Evolutionary conservation across 179 eudicot genomes (phyloP).

Genomic region (Vitellaria paradoxa): DNA sequence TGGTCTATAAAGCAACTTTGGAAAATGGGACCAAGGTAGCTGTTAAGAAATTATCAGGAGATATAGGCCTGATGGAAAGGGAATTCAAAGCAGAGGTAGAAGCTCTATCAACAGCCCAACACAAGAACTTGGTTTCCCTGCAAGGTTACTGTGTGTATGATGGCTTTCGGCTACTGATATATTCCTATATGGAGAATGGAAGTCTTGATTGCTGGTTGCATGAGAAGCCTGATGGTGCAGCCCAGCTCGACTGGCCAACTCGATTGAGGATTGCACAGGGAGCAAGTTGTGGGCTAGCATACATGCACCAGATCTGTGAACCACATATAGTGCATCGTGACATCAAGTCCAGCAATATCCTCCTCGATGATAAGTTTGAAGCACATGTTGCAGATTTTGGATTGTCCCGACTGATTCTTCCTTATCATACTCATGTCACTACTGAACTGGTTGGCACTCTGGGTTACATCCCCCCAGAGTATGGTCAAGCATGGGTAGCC

Average conservation of each 20-base stretch:
- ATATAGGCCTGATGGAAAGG: constrained; percentile 23
- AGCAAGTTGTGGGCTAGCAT: constrained; percentile 28
- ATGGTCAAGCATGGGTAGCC: constrained; percentile 29
- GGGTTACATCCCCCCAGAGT: constrained; percentile 36
- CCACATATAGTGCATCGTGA: constrained; percentile 38
- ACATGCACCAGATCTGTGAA: constrained; percentile 31
- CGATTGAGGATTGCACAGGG: constrained; percentile 28
- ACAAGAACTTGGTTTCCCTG: constrained; percentile 23
- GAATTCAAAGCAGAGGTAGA: constrained; percentile 32
- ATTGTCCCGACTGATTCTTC: constrained; percentile 26
- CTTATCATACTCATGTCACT: constrained; percentile 30
- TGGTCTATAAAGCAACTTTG: constrained; percentile 29
- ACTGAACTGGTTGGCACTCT: constrained; percentile 35
- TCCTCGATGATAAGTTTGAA: constrained; percentile 25
- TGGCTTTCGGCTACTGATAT: constrained; percentile 24
- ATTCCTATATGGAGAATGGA: constrained; percentile 34
- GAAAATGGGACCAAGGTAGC: constrained; percentile 28
- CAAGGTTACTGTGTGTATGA: constrained; percentile 29
- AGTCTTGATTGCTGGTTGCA: constrained; percentile 36
- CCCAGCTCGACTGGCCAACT: constrained; percentile 22
- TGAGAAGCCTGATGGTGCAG: constrained; percentile 27
- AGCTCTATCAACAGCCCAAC: constrained; percentile 31
- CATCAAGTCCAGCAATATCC: constrained; percentile 34
- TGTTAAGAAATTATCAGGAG: constrained; percentile 29
- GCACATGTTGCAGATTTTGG: constrained; percentile 37